These are phyloP conservation scores for Rhodotorula babjevae DNA, from an alignment of 768 basidiomycete species.

Conservation along the genomic window DNA sequence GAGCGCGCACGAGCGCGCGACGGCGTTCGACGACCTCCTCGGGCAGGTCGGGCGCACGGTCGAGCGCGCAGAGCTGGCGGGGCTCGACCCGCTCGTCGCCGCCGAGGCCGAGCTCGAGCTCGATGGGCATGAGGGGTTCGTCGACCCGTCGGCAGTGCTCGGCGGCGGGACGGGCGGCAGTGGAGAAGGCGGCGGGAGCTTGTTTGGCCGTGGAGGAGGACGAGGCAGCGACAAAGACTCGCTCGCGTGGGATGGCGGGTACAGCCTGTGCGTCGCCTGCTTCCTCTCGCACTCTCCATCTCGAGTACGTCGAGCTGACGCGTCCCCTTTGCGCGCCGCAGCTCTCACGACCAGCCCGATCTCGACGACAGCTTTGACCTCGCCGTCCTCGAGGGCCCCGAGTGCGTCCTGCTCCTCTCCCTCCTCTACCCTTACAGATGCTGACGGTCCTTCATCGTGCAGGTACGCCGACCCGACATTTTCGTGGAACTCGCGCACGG, in stretches of 20 bases:
- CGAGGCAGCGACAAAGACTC: no score
- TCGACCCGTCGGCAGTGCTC: not conserved
- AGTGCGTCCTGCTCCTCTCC: not conserved
- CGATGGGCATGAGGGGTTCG: not conserved
- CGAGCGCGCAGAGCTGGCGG: not conserved
- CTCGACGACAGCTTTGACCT: conserved; percentile 6
- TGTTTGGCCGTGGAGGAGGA: not conserved
- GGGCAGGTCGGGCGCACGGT: conserved; percentile 11
- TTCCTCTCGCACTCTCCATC: not conserved
- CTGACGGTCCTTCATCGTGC: not conserved
- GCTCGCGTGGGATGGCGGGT: not conserved
- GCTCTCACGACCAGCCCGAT: not conserved
- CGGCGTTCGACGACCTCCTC: conserved; percentile 4
- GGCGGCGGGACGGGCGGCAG: not conserved
- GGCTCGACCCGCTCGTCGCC: not conserved
- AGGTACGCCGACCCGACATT: conserved; percentile 2
- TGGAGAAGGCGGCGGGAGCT: not conserved
- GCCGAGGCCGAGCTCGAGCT: not conserved
- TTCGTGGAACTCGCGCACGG: not conserved
- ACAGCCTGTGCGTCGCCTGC: not conserved
- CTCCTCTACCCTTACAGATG: not conserved
- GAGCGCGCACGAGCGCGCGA: not conserved
- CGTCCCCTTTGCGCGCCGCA: no score
- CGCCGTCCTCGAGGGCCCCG: conserved; percentile 5
- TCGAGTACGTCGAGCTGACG: no score